A percentile compares a stretch with the other conserved stretches of the same genome.
These are phyloP conservation scores for Pseudogymnoascus sp. DNA, from an alignment of 2,329 filamentous ascomycete species.

Conservation along the genomic window DNA sequence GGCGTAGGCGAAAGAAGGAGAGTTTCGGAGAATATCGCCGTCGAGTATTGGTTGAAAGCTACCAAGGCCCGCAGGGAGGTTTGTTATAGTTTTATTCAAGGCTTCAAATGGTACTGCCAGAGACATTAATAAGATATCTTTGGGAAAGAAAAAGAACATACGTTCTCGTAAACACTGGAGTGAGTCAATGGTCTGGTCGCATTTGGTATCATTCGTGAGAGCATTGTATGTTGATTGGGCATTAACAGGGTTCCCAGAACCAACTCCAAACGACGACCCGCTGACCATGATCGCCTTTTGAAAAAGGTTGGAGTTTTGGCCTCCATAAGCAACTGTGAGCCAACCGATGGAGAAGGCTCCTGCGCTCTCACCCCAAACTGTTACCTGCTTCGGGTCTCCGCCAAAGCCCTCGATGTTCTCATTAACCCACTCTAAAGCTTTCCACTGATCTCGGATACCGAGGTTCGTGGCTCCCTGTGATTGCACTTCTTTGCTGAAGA, in stretches of 20 bases:
- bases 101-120: slow-evolving; percentile 35
- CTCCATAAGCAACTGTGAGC: slow-evolving; percentile 45
- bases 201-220: slow-evolving; percentile 42
- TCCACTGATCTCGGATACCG: slow-evolving; percentile 54
- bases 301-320: slow-evolving; percentile 33
- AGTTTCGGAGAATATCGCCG: slow-evolving; percentile 45
- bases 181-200: slow-evolving; percentile 46
- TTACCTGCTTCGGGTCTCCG: slow-evolving; percentile 49
- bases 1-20: slow-evolving; percentile 52
- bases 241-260: not conserved
- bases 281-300: slow-evolving; percentile 49
- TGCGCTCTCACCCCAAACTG: slow-evolving; percentile 53
- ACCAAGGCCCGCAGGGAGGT: slow-evolving; percentile 53
- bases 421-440: slow-evolving; percentile 51
- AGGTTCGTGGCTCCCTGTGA: slow-evolving; percentile 50
- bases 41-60: slow-evolving; percentile 55
- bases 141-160: slow-evolving; percentile 35
- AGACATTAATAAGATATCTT: not conserved
- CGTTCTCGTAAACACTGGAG: slow-evolving; percentile 47
- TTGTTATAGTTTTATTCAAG: slow-evolving; percentile 37
- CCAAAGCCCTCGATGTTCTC: slow-evolving; percentile 53
- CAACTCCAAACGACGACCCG: slow-evolving; percentile 26
- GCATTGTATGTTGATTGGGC: slow-evolving; percentile 37
- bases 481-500: slow-evolving; percentile 38
- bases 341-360: slow-evolving; percentile 62